Percentiles rank a stretch among this genome's conserved stretches.
These are phyloP conservation scores for Tardiomyces depauwii DNA, from an alignment of 1,139 yeast species.

Conservation along the genomic window DNA sequence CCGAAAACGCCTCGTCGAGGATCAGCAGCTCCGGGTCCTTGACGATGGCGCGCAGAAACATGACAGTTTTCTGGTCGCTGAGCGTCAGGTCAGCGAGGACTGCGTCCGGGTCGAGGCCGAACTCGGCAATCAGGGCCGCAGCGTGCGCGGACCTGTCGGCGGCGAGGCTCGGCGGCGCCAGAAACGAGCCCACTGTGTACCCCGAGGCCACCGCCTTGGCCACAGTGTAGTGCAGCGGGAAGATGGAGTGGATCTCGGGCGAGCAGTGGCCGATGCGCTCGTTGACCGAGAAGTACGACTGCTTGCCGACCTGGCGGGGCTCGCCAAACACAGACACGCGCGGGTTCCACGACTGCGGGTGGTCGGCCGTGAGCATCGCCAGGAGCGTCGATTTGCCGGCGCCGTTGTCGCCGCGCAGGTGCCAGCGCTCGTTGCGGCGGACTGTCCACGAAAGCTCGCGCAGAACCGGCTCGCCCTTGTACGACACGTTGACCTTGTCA, in stretches of 20 bases:
- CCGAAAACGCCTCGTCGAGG: slow-evolving; percentile 88
- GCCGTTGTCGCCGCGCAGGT: slow-evolving; percentile 82
- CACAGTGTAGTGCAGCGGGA: slow-evolving; percentile 49
- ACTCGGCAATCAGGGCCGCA: slow-evolving; percentile 16
- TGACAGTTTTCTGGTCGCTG: slow-evolving; percentile 67
- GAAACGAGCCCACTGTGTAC: slow-evolving; percentile 49
- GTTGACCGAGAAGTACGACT: slow-evolving; percentile 70
- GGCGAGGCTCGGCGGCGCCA: slow-evolving; percentile 30
- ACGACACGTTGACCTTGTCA: slow-evolving; percentile 51
- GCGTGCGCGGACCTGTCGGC: slow-evolving; percentile 28
- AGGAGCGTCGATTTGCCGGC: slow-evolving; percentile 85
- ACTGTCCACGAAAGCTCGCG: slow-evolving; percentile 56
- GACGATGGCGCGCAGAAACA: slow-evolving; percentile 65
- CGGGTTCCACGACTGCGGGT: slow-evolving; percentile 90
- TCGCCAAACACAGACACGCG: slow-evolving; percentile 53
- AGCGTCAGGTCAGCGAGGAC: slow-evolving; percentile 45
- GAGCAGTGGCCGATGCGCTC: slow-evolving; percentile 75
- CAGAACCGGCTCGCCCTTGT: slow-evolving; percentile 51
- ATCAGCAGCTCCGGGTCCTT: slow-evolving; percentile 70
- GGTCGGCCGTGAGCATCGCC: slow-evolving; percentile 82
- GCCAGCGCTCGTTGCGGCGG: slow-evolving; percentile 71
- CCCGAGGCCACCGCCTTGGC: slow-evolving; percentile 64
- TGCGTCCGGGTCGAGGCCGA: slow-evolving; percentile 26
- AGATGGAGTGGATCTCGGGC: slow-evolving; percentile 83
- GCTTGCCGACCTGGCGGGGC: slow-evolving; percentile 64